Evolutionary conservation across 345 rosid species (phyloP), one percentile per base, ranked within the genome.

Genomic region (Gossypium thurberi): DNA sequence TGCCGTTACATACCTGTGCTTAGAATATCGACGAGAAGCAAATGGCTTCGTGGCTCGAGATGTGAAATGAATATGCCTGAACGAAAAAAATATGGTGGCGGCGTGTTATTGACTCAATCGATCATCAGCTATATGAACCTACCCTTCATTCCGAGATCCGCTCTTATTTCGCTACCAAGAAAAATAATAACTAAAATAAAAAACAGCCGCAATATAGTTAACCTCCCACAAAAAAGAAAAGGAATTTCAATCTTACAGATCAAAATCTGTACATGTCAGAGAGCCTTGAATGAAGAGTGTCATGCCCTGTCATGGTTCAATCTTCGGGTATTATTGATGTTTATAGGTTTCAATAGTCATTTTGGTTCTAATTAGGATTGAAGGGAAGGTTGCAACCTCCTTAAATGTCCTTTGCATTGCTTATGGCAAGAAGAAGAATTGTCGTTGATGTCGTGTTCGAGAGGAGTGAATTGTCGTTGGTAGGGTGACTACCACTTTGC

Each of bases 121-220:
- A 15, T 59, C 26, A 59, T 61, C 74, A 44, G 21, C 74, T 26
- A 55, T 61, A 53, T 33, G 76, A 66, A 86, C 76, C 76, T 20
- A 74, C 71, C 66, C 64, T 61, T 78, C 44, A 47, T 61, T 64
- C 74, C 57, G 6, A 65, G 76, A 76, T 72, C 47, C 53, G 61
- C 56, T 25, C 43, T 87, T 83, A 74, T 77, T 28, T 83, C 60
- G 26, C 43, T 51, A 71, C 23, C 47, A 37, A 37, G 42, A 79
- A 52, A 57, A 71, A 74, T 48, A 69, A 72, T 66, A 20, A 25
- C 26, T 62, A 79, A 52, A 57, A 28, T 0, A 28, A 28, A 28
- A 51, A 83, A 80, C 8, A 68, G 87, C 83, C 84, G 87, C 85
- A 50, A 26, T 75, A 73, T 65, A 77, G 69, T 76, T 77, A 73